Percentiles rank a stretch among this genome's conserved stretches.
These are phyloP conservation scores for Collybia nuda DNA, from an alignment of 768 basidiomycete species.

Conservation along the genomic window DNA sequence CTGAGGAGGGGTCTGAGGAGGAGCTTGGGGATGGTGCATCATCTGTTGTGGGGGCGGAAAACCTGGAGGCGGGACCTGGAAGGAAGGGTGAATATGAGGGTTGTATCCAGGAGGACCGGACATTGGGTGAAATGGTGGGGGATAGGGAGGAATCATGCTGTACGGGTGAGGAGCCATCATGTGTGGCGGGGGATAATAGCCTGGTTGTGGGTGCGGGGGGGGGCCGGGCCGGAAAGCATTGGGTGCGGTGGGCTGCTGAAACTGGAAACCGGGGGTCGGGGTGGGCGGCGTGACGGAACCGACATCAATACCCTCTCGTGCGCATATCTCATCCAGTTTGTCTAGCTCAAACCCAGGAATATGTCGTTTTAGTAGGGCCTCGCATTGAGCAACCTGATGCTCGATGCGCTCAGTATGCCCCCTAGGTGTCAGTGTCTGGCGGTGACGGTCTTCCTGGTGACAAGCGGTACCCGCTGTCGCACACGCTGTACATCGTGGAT, in stretches of 20 bases:
- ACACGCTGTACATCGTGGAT: slow-evolving; percentile 84
- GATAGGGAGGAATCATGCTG: slow-evolving; percentile 23
- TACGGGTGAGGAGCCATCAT: slow-evolving; percentile 1
- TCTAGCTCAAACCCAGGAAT: slow-evolving; percentile 67
- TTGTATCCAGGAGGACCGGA: slow-evolving; percentile 36
- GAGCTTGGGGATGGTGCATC: slow-evolving; percentile 27
- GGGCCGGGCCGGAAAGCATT: slow-evolving; percentile 31
- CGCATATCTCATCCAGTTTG: slow-evolving; percentile 62
- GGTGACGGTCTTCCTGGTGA: slow-evolving; percentile 86
- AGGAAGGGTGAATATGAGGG: slow-evolving; percentile 59
- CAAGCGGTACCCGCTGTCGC: slow-evolving; percentile 76
- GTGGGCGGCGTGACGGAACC: slow-evolving; percentile 21
- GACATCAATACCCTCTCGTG: slow-evolving; percentile 66
- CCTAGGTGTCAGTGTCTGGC: slow-evolving; percentile 82
- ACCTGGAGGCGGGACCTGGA: slow-evolving; percentile 37
- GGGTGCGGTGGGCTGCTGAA: slow-evolving; percentile 25
- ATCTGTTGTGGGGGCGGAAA: slow-evolving; percentile 58
- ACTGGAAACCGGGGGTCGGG: slow-evolving; percentile 29
- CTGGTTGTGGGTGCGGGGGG: slow-evolving; percentile 29
- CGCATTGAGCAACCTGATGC: slow-evolving; percentile 75
- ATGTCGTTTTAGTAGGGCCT: slow-evolving; percentile 74
- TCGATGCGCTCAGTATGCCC: slow-evolving; percentile 85
- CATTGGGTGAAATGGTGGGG: slow-evolving; percentile 35
- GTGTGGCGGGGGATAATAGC: slow-evolving; percentile 37
- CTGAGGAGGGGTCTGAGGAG: slow-evolving; percentile 30